These are phyloP conservation scores for Pseudogymnoascus sp. DNA, from an alignment of 2,329 filamentous ascomycete species.

Conservation along the genomic window DNA sequence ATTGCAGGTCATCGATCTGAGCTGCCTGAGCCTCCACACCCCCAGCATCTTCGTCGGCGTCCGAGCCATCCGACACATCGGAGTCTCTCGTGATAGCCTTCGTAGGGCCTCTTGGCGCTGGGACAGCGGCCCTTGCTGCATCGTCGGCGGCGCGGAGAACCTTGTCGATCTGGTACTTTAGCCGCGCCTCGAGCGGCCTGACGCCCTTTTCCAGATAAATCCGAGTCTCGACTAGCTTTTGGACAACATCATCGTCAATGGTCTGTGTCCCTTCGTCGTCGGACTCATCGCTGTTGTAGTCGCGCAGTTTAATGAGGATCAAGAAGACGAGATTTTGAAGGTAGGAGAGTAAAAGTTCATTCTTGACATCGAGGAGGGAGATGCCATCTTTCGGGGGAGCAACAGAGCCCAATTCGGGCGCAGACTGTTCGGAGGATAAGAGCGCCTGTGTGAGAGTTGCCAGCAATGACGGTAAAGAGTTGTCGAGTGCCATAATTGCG, in stretches of 20 bases:
- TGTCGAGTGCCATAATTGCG: slow-evolving; percentile 38
- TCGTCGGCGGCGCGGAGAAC: slow-evolving; percentile 82
- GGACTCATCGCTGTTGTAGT: slow-evolving; percentile 29
- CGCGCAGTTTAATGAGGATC: slow-evolving; percentile 70
- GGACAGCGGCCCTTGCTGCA: slow-evolving; percentile 15
- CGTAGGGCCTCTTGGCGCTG: slow-evolving; percentile 27
- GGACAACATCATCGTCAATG: slow-evolving; percentile 60
- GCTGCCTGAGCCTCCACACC: slow-evolving; percentile 18
- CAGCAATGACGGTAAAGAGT: slow-evolving; percentile 41
- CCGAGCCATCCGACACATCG: slow-evolving; percentile 28
- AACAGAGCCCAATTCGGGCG: slow-evolving; percentile 53
- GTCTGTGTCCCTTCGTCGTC: slow-evolving; percentile 33
- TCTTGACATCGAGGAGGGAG: slow-evolving; percentile 90
- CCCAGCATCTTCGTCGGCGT: slow-evolving; percentile 19
- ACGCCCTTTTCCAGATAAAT: slow-evolving; percentile 90
- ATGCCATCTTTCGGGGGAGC: slow-evolving; percentile 77
- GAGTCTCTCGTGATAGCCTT: slow-evolving; percentile 16
- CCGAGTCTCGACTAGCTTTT: slow-evolving; percentile 84
- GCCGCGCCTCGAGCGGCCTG: slow-evolving; percentile 75
- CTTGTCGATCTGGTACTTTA: slow-evolving; percentile 95
- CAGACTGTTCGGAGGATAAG: slow-evolving; percentile 56
- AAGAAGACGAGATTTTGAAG: slow-evolving; percentile 89
- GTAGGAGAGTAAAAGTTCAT: slow-evolving; percentile 93
- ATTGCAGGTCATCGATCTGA: slow-evolving; percentile 49
- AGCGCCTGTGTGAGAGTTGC: slow-evolving; percentile 44